Percentiles rank a stretch among this genome's conserved stretches.
Conservation (phyloP, 1,284 basidiomycete genomes). For the Puccinia triticina region DNA sequence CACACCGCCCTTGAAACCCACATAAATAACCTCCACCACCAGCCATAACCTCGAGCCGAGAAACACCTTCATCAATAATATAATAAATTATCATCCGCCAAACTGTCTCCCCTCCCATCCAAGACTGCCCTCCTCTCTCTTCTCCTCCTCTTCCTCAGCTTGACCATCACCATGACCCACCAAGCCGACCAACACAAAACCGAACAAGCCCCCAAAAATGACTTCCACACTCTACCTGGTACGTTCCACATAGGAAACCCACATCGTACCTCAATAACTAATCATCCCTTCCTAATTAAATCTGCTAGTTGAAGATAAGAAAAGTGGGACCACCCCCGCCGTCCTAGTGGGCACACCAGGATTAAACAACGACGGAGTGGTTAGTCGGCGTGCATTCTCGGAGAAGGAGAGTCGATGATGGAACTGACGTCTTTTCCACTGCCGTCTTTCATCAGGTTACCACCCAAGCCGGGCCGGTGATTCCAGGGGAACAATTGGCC, state of each 20-base stretch:
- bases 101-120: background rate
- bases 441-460: too few species aligned
- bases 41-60: too few species aligned
- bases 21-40: too few species aligned
- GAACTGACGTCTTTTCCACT: too few species aligned
- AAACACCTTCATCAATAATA: too few species aligned
- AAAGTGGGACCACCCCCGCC: background rate
- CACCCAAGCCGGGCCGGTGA: background rate
- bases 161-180: background rate
- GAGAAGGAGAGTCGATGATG: too few species aligned
- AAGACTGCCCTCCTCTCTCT: background rate
- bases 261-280: background rate
- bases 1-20: too few species aligned
- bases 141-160: background rate
- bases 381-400: too few species aligned
- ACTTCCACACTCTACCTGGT: constrained; percentile 10
- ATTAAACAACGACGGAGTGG: background rate
- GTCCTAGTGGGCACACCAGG: background rate
- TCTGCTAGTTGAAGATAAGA: background rate
- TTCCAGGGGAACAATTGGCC: background rate
- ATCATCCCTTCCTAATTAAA: background rate
- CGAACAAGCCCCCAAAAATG: background rate
- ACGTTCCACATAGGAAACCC: too few species aligned
- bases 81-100: background rate
- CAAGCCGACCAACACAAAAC: background rate